A percentile compares a stretch with the other conserved stretches of the same genome.
Evolutionary conservation across 306 rosid species (phyloP).

Genomic region (Pterocarpus macrocarpus): DNA sequence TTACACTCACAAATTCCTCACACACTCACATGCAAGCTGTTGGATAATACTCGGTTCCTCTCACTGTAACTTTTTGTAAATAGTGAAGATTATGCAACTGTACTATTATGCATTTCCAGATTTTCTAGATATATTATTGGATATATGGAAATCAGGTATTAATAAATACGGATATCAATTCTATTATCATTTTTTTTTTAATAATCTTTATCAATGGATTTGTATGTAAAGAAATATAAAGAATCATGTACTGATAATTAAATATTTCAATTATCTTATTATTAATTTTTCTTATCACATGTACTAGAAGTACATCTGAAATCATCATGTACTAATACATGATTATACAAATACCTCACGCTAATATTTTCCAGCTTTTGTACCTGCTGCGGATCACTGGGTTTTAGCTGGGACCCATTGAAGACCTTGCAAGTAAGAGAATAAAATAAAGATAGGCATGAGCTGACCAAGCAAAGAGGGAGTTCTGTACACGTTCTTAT

Average conservation of each 20-base stretch:
- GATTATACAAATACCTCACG: not conserved
- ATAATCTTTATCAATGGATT: too few species aligned
- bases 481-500: constrained; percentile 28
- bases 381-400: constrained; percentile 48
- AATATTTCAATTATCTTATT: too few species aligned
- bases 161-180: too few species aligned
- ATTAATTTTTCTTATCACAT: too few species aligned
- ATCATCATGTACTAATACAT: too few species aligned
- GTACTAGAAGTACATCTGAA: too few species aligned
- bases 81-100: not conserved
- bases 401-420: constrained; percentile 59
- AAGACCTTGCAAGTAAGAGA: constrained; percentile 49
- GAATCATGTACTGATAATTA: too few species aligned
- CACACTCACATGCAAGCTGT: constrained; percentile 17
- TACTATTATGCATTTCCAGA: not conserved
- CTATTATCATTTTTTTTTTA: too few species aligned
- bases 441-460: constrained; percentile 46
- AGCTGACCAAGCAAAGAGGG: constrained; percentile 35
- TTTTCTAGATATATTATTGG: not conserved
- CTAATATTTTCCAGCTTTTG: constrained; percentile 36
- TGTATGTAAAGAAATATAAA: too few species aligned
- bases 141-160: too few species aligned
- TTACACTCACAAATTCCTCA: not conserved
- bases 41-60: constrained; percentile 20
- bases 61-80: constrained; percentile 6